A percentile compares a stretch with the other conserved stretches of the same genome.
Conservation (phyloP, 352 stramenopile species). For the Pythium vanterpoolii region DNA sequence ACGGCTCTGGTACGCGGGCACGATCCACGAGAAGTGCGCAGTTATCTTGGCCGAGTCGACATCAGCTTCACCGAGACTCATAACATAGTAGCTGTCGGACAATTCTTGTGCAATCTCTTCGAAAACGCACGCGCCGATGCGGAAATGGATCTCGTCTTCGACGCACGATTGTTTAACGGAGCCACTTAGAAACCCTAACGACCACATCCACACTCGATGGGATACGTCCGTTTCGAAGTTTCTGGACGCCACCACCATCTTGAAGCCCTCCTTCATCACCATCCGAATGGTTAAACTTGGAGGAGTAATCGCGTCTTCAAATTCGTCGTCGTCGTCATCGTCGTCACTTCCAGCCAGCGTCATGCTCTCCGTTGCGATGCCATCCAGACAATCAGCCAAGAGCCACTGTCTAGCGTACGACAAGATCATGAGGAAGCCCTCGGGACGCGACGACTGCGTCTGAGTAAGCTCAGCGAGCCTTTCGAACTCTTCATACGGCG, state of each 20-base stretch:
- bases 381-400: constrained; percentile 71
- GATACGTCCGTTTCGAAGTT: constrained; percentile 5
- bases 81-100: constrained; percentile 27
- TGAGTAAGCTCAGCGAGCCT: constrained; percentile 63
- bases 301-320: constrained; percentile 84
- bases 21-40: constrained; percentile 50
- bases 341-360: constrained; percentile 24
- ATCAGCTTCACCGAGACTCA: constrained; percentile 5
- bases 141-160: constrained; percentile 75
- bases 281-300: constrained; percentile 67
- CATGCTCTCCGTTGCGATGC: constrained; percentile 28
- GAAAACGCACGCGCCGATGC: constrained; percentile 54
- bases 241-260: constrained; percentile 51
- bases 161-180: constrained; percentile 81
- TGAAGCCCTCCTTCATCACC: constrained; percentile 40
- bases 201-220: constrained; percentile 50
- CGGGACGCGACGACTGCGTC: constrained; percentile 67
- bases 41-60: constrained; percentile 22
- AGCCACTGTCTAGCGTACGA: constrained; percentile 87
- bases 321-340: constrained; percentile 77
- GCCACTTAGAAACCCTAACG: constrained; percentile 40
- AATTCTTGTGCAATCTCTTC: constrained; percentile 26
- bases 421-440: constrained; percentile 83
- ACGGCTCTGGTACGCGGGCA: constrained; percentile 80
- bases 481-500: constrained; percentile 85